Conservation (phyloP, 1,284 basidiomycete genomes). For the Laetiporus sulphureus region DNA sequence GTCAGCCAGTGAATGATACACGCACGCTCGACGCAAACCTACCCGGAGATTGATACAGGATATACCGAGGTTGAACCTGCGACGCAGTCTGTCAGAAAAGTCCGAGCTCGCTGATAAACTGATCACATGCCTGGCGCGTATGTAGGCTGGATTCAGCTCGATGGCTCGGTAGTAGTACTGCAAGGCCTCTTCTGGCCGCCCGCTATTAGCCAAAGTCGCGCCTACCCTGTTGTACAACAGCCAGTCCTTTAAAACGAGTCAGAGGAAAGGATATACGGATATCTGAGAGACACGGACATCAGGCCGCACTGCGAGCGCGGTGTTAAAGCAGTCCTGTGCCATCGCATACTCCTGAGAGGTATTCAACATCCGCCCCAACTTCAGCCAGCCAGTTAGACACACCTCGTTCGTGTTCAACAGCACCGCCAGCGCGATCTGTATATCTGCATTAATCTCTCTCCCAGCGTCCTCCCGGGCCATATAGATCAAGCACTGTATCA, state of each 20-base stretch:
- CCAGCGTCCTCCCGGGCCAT: slow-evolving; percentile 53
- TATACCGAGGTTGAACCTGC: slow-evolving; percentile 86
- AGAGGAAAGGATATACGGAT: background rate
- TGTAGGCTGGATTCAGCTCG: slow-evolving; percentile 88
- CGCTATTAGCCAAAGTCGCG: slow-evolving; percentile 92
- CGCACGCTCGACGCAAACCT: slow-evolving; percentile 25
- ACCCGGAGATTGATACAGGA: slow-evolving; percentile 84
- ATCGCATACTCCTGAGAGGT: slow-evolving; percentile 83
- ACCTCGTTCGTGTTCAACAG: slow-evolving; percentile 90
- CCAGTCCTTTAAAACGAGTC: slow-evolving; percentile 67
- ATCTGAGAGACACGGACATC: slow-evolving; percentile 45
- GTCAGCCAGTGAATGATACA: background rate
- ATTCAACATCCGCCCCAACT: no score
- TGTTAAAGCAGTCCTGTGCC: slow-evolving; percentile 91
- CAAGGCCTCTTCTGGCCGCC: slow-evolving; percentile 78
- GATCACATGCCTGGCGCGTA: slow-evolving; percentile 69
- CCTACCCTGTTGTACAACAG: slow-evolving; percentile 94
- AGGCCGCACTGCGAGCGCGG: slow-evolving; percentile 84
- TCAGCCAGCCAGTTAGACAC: no score
- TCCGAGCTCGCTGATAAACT: slow-evolving; percentile 1
- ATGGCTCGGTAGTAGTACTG: slow-evolving; percentile 89
- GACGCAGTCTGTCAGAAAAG: background rate
- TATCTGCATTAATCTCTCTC: slow-evolving; percentile 80
- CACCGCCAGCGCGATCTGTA: slow-evolving; percentile 93
- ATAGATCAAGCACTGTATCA: slow-evolving; percentile 61